Evolutionary conservation across 2,329 filamentous ascomycete genomes (phyloP).

Genomic region (Chrysoporthe deuterocubensis): DNA sequence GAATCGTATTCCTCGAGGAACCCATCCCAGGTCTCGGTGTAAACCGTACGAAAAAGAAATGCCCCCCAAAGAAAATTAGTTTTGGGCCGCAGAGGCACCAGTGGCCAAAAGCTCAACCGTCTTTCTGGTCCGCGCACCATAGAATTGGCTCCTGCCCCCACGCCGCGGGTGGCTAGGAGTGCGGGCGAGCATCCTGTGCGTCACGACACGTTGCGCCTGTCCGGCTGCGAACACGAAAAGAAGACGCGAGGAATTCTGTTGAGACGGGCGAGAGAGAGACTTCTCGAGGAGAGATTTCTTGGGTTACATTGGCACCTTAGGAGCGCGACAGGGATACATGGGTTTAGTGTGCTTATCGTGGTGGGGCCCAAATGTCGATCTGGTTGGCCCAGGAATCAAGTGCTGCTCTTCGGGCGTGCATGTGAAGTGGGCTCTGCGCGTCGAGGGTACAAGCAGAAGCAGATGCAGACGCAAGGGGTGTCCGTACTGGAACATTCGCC

Average conservation of each 20-base stretch:
- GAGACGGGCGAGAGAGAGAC: constrained; percentile 7
- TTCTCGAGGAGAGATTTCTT: not conserved
- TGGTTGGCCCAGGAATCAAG: constrained; percentile 11
- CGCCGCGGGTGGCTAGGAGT: not conserved
- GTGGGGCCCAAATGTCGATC: not conserved
- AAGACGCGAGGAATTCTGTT: constrained; percentile 12
- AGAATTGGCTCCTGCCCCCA: too few relatives aligned
- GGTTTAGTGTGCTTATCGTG: constrained; percentile 5
- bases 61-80: not conserved
- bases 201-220: not conserved
- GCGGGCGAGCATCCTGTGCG: not conserved
- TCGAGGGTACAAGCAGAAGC: constrained; percentile 3
- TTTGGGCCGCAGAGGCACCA: constrained; percentile 8
- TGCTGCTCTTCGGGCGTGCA: constrained; percentile 13
- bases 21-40: not conserved
- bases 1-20: not conserved
- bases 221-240: not conserved
- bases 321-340: constrained; percentile 8
- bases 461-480: constrained; percentile 3
- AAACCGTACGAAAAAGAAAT: not conserved
- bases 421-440: constrained; percentile 16
- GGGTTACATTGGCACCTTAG: constrained; percentile 4
- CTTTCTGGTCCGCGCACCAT: too few relatives aligned
- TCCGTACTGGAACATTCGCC: not conserved
- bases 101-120: constrained; percentile 24